Evolutionary conservation across 257 asterid species (phyloP), one percentile per base, ranked within the genome.

Genomic region (Haberlea rhodopensis): DNA sequence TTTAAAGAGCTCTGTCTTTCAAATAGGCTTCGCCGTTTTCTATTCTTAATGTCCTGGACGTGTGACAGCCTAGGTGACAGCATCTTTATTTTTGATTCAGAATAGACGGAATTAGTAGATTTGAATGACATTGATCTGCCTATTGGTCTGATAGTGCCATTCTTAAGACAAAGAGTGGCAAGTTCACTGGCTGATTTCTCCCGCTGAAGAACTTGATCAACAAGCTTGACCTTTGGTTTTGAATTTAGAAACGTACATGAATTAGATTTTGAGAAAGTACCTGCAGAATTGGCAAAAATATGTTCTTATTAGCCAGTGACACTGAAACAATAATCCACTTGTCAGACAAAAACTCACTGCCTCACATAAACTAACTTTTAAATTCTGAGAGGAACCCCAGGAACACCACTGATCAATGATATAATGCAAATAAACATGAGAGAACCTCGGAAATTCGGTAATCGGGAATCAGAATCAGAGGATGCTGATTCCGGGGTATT

Each of bases 121-220:
- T 80, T 92, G 76, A 91, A 85, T 68, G 96, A 86, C 77, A 71
- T 67, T 53, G 96, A 84, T 84, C 86, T 91, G 57, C 82, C 83
- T 26, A 85, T 63, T 37, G 95, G 74, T 86, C 86, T 84, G 55
- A 57, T 63, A 40, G 56, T 69, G 43, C 90, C 91, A 43, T 85
- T 96, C 81, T 84, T 85, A 24, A 22, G 71, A 40, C 79, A 85
- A 49, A 75, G 73, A 59, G 88, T 72, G 69, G 80, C 66, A 27
- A 80, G 74, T 57, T 81, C 96, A 57, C 81, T 87, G 43, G 69
- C 80, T 55, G 86, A 76, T 79, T 87, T 89, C 71, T 78, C 95
- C 84, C 88, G 84, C 80, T 69, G 90, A 57, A 78, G 75, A 67
- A 74, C 94, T 74, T 86, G 87, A 73, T 83, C 95, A 23, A 79